A percentile compares a stretch with the other conserved stretches of the same genome.
Conservation (phyloP, 1,139 yeast species). For the Nematodospora anomalae region DNA sequence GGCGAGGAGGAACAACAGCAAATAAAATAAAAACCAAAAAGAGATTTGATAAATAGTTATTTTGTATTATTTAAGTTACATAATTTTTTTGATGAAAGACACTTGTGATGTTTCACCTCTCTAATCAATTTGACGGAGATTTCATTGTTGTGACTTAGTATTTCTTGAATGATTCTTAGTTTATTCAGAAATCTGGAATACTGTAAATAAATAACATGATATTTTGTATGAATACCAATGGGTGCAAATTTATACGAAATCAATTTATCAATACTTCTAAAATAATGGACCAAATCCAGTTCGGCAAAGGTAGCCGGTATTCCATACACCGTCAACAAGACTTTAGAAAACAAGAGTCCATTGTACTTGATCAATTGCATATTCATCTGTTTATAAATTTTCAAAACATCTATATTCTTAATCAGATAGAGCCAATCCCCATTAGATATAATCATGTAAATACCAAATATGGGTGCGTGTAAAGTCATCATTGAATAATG, state of each 20-base stretch:
- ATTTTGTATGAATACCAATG: conserved; percentile 7
- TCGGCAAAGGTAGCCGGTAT: conserved; percentile 6
- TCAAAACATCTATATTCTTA: neutral
- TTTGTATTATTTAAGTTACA: neutral
- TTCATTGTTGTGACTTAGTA: conserved; percentile 3
- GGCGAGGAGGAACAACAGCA: conserved; percentile 6
- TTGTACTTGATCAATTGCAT: conserved; percentile 8
- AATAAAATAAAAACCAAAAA: neutral
- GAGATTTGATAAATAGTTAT: neutral
- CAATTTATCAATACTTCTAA: conserved; percentile 10
- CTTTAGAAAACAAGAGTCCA: conserved; percentile 7
- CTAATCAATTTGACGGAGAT: neutral
- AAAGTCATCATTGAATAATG: conserved; percentile 2
- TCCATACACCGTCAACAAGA: conserved; percentile 12
- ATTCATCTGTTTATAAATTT: conserved; percentile 8
- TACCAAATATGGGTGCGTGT: conserved; percentile 7
- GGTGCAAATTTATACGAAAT: conserved; percentile 13
- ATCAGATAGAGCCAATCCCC: conserved; percentile 4
- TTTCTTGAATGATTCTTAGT: conserved; percentile 3
- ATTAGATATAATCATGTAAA: conserved; percentile 3
- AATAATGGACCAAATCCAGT: conserved; percentile 6
- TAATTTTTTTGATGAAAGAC: neutral
- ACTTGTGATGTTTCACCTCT: neutral
- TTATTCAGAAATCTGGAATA: conserved; percentile 10
- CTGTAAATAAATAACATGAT: conserved; percentile 13